Evolutionary conservation across 2,329 filamentous ascomycete species (phyloP).

Genomic region (Cytospora paraplurivora): DNA sequence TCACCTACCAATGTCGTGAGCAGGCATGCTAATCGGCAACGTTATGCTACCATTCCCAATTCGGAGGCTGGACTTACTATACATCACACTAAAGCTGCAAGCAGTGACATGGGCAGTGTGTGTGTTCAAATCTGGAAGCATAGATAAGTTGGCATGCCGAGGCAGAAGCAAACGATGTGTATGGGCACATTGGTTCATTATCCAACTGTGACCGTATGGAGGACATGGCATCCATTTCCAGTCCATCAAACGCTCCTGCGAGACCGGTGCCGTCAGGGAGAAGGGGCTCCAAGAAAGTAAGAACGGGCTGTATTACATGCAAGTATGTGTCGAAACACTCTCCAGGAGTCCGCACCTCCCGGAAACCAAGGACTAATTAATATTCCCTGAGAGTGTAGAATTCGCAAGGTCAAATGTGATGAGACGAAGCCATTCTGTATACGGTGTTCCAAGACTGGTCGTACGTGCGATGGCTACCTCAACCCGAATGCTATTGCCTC

Average conservation of each 20-base stretch:
- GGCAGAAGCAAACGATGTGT: constrained; percentile 14
- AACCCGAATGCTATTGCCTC: constrained; percentile 27
- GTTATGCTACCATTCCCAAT: constrained; percentile 1
- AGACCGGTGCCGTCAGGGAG: constrained; percentile 23
- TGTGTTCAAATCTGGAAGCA: neutral
- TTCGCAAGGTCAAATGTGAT: constrained; percentile 39
- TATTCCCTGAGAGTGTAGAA: constrained; percentile 28
- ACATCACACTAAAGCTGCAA: constrained; percentile 6
- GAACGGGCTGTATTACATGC: constrained; percentile 29
- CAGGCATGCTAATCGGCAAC: constrained; percentile 11
- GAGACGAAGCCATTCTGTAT: constrained; percentile 37
- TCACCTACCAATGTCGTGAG: constrained; percentile 12
- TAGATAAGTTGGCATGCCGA: constrained; percentile 20
- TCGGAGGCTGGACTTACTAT: neutral
- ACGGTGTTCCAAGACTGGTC: constrained; percentile 36
- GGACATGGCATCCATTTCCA: constrained; percentile 23
- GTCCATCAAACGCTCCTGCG: constrained; percentile 24
- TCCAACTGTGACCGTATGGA: constrained; percentile 27
- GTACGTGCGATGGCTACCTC: constrained; percentile 38
- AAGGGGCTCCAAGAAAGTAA: constrained; percentile 30
- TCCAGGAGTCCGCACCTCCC: neutral
- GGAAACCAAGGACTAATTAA: constrained; percentile 9
- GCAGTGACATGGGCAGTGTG: constrained; percentile 7
- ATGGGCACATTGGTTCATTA: constrained; percentile 16
- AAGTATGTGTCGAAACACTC: constrained; percentile 18